Conservation (phyloP, 257 asterid genomes). For the Petunia secreta region DNA sequence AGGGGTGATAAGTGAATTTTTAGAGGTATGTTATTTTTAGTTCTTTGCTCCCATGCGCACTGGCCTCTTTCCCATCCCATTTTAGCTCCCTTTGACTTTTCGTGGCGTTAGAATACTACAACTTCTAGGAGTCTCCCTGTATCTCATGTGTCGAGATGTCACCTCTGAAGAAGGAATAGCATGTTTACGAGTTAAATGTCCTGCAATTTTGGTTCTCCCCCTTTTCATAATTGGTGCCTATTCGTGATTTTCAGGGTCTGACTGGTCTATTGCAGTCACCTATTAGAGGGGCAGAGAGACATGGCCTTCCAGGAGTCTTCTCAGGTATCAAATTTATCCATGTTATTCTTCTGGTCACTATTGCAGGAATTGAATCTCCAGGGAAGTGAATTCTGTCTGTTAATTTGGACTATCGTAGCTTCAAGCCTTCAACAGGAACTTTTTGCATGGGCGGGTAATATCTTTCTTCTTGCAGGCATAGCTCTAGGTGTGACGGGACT, state of each 20-base stretch:
- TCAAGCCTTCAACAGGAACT: background rate
- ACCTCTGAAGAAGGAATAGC: background rate
- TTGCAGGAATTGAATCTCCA: constrained; percentile 16
- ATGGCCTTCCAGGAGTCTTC: constrained; percentile 94
- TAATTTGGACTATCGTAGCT: background rate
- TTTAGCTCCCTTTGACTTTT: background rate
- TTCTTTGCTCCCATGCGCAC: background rate
- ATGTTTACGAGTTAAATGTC: background rate
- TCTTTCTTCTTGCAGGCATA: constrained; percentile 57
- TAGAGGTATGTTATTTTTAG: constrained; percentile 62
- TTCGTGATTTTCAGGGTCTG: constrained; percentile 63
- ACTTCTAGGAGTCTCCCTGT: constrained; percentile 5
- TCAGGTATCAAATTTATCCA: constrained; percentile 58
- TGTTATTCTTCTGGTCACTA: background rate
- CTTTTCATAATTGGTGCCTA: constrained; percentile 9
- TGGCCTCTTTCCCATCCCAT: background rate
- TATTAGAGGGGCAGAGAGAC: constrained; percentile 94
- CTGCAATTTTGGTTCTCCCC: background rate
- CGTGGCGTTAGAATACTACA: background rate
- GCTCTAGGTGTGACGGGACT: constrained; percentile 95
- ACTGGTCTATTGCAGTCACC: constrained; percentile 98
- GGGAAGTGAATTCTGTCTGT: background rate
- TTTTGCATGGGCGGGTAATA: background rate
- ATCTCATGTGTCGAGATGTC: background rate
- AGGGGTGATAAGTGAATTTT: constrained; percentile 90